Conservation (phyloP, 352 stramenopile species). For the Pythium volutum region DNA sequence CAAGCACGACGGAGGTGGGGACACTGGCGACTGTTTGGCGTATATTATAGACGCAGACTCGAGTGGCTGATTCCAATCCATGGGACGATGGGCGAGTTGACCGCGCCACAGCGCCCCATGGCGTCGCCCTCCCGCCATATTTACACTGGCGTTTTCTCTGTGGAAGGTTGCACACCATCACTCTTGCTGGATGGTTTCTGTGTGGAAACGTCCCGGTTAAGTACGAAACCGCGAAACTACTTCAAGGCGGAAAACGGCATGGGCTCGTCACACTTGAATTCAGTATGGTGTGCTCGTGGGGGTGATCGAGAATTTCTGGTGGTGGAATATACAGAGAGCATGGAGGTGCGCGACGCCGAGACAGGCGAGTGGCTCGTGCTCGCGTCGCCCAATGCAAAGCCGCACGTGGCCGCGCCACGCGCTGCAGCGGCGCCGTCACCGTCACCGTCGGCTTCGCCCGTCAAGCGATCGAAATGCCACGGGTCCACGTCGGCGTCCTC, state of each 20-base stretch:
- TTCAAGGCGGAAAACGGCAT: not conserved
- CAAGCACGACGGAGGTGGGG: no score
- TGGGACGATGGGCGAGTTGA: not conserved
- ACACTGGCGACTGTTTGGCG: not conserved
- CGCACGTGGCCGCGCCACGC: not conserved
- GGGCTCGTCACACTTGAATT: not conserved
- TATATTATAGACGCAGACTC: no score
- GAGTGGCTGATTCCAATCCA: not conserved
- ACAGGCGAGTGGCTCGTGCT: conserved; percentile 55
- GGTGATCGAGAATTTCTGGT: not conserved
- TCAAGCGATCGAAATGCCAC: not conserved
- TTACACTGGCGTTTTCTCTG: conserved; percentile 5
- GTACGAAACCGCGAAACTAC: conserved; percentile 19
- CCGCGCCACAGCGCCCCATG: no score
- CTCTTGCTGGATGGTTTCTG: not conserved
- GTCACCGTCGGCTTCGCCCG: not conserved
- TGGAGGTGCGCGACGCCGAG: conserved; percentile 57
- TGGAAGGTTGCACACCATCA: conserved; percentile 13
- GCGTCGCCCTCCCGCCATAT: no score
- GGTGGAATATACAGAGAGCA: not conserved
- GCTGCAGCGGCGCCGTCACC: not conserved
- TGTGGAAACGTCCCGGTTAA: conserved; percentile 15
- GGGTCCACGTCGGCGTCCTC: conserved; percentile 9
- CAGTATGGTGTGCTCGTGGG: not conserved
- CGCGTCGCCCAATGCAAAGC: not conserved